Conservation (phyloP, 208 protist species). For the Trypanosoma cruzi region DNA sequence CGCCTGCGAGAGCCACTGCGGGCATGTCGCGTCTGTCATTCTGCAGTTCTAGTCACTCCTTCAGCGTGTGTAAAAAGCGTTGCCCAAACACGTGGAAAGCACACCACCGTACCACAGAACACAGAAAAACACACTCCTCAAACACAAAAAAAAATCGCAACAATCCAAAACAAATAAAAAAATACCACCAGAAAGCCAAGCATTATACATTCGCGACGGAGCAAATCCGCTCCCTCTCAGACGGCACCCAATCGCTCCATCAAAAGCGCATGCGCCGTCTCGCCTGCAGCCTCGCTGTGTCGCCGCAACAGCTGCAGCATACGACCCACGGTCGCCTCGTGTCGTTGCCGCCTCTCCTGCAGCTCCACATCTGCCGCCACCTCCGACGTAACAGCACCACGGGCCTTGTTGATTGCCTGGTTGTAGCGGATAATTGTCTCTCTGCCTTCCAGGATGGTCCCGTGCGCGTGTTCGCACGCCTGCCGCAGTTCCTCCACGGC, state of each 20-base stretch:
- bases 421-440: constrained; percentile 71
- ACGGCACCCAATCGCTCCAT: constrained; percentile 9
- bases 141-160: not conserved
- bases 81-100: no score
- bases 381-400: constrained; percentile 30
- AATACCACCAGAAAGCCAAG: no score
- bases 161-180: not conserved
- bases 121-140: not conserved
- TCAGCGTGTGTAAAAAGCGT: no score
- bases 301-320: constrained; percentile 46
- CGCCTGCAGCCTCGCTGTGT: constrained; percentile 46
- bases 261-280: constrained; percentile 37
- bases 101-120: not conserved
- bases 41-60: not conserved
- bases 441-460: constrained; percentile 40
- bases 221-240: not conserved
- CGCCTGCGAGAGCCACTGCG: constrained; percentile 25
- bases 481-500: constrained; percentile 33
- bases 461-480: constrained; percentile 37
- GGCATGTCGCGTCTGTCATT: constrained; percentile 11
- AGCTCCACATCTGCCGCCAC: constrained; percentile 58
- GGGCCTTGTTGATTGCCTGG: constrained; percentile 59
- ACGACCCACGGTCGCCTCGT: constrained; percentile 34
- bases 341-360: constrained; percentile 43
- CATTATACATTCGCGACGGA: not conserved